Base-by-base conservation (phyloP, 768 basidiomycete genomes). In the Naematelia encephala region DNA sequence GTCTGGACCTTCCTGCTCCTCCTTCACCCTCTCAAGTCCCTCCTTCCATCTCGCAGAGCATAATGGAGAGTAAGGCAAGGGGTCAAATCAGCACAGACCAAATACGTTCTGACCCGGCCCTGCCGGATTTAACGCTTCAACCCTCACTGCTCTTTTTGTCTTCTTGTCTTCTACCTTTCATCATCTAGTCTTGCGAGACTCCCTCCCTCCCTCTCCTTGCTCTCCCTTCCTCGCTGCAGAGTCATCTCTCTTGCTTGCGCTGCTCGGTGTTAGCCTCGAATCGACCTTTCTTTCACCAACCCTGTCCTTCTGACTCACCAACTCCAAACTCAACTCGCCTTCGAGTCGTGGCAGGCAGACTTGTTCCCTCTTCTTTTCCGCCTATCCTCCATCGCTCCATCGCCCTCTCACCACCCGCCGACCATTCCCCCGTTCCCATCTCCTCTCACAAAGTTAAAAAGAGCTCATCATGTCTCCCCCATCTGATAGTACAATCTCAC, bases 391-490 rank as follows among this genome's bases (percentile, higher is more conserved):
- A 16, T 50, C 27, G 48, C 48, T 23, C 19, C 22, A 50, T 19
- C 27, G 3, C 48, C 14, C 48, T 50, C 48, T 23, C 25, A 19
- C 48, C 48, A 16, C 11, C 48, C 26, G 3, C 48, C 34, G 8
- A 8, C 34, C 8, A 39, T 39, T 25, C 25, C 48, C n/a, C 44
- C 44, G n/a, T 19, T 23, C 22, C n/a, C n/a, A 22, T 26, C 26
- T 14, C 25, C 26, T 50, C 48, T 23, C 48, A 50, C 48, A 50
- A 22, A 22, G 48, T 39, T 16, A 39, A 39, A n/a, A 39, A 39
- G 34, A 39, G 34, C 34, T 39, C 34, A 39, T 16, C 34, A 39
- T 39, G 34, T 39, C 34, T 8, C 34, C 34, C 8, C 8, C 34
- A 39, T 16, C 34, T 39, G 34, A 39, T 39, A 39, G 34, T 39